Conservation (phyloP, 305 asterid species). For the Fraxinus dipetala region DNA sequence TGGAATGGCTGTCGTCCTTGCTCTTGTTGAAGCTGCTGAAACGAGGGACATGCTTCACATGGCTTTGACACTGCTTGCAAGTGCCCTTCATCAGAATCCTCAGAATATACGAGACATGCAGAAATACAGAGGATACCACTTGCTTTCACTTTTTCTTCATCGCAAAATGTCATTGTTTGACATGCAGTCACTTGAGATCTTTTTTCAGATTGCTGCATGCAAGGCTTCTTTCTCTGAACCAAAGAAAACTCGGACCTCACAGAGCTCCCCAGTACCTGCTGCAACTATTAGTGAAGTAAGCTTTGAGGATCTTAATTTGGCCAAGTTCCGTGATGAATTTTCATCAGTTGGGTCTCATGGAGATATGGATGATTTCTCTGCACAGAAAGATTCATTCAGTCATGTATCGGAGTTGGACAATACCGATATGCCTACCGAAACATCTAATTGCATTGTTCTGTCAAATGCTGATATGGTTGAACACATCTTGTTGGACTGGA, state of each 20-base stretch:
- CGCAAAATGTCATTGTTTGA: slow-evolving; percentile 94
- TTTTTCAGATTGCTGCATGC: slow-evolving; percentile 98
- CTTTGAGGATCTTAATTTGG: slow-evolving; percentile 73
- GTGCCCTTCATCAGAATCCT: slow-evolving; percentile 95
- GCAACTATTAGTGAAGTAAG: slow-evolving; percentile 49
- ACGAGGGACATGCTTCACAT: slow-evolving; percentile 98
- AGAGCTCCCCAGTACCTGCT: slow-evolving; percentile 53
- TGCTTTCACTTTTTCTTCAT: slow-evolving; percentile 92
- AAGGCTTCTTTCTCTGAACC: slow-evolving; percentile 98
- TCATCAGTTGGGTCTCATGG: slow-evolving; percentile 94
- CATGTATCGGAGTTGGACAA: slow-evolving; percentile 90
- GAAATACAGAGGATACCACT: slow-evolving; percentile 89
- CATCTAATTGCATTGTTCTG: slow-evolving; percentile 91
- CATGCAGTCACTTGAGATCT: slow-evolving; percentile 96
- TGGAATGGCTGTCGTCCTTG: slow-evolving; percentile 92
- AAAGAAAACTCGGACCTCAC: slow-evolving; percentile 45
- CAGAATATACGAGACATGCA: slow-evolving; percentile 97
- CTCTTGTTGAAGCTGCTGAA: slow-evolving; percentile 98
- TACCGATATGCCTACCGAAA: slow-evolving; percentile 70
- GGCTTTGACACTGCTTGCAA: slow-evolving; percentile 82
- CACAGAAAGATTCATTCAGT: slow-evolving; percentile 84
- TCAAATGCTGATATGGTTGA: slow-evolving; percentile 99
- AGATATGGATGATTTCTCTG: slow-evolving; percentile 96
- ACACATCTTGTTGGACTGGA: slow-evolving; percentile 99
- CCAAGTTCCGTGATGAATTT: slow-evolving; percentile 83